Evolutionary conservation across 208 protist genomes (phyloP), one percentile per base, ranked within the genome.

Genomic region (Herpetomonas tarakana): DNA sequence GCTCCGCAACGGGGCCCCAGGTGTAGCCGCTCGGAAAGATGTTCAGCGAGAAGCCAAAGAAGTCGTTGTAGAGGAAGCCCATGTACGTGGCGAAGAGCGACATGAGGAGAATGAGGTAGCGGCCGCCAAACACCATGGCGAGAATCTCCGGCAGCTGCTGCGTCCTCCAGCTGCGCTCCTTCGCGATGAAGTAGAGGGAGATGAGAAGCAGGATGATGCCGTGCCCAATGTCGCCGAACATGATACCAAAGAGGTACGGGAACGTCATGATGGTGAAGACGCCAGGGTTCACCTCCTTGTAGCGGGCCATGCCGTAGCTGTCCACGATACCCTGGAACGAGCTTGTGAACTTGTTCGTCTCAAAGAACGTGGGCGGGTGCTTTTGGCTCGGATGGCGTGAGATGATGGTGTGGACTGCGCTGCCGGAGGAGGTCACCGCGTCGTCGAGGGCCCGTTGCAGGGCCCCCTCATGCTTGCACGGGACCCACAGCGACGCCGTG

Each of bases 181-280:
- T 78, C 27, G 66, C 60, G 21, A 97, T 75, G 21, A 99, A 67
- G 58, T 70, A 83, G 1, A 92, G 19, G 3, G 91, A 78, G 26
- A 91, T 65, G 28, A 94, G 49, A 12, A 96, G 71, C 25, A 99
- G 75, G 24, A 99, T 63, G 11, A 97, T 41, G 53, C 98, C 98
- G 86, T 99, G 99, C 44, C 98, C 98, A 1, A 99, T 81, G 74
- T 99, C 99, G 44, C 98, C 98, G 83, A 98, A 99, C 99, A 99
- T 99, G 56, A 99, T 92, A 50, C 93, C 98, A 68, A 99, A 99
- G 1, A 99, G 71, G 77, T 99, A 99, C 19, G 99, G 99, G 78
- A 99, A 99, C 27, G 97, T 99, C 51, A 99, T 88, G 57, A 99
- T 95, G 27, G 97, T 97, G 63, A 99, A 97, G 21, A 97, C 91